Base-by-base conservation (phyloP, 1,284 basidiomycete genomes). In the Abortiporus biennis region DNA sequence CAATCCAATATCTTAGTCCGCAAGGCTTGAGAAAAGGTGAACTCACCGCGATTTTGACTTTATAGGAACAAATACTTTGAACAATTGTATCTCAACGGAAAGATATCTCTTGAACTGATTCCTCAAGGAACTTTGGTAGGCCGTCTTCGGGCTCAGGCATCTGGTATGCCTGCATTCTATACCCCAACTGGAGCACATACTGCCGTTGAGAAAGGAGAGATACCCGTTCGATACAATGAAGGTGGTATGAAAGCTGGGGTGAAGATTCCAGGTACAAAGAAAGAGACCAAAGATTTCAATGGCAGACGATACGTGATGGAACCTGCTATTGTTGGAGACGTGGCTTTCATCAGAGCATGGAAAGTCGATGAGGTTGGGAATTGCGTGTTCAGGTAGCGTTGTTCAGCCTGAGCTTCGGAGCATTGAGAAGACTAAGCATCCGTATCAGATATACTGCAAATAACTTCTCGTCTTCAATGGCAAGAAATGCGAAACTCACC, bases 111-210 rank as follows among this genome's bases (percentile, higher is more conserved):
- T 31, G 92, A 96, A 59, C 80, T 96, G 24, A 87, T 86, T 35
- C 92, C 92, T 2, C 92, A 96, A 66, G 92, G 81, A 5, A 94
- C 92, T 9, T 80, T 99, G 22, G 86, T 88, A 15, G 95, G 96
- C 60, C 83, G 93, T 48, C 74, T 96, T 47, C 81, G 94, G 24
- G 87, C 94, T 3, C 92, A 92, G 45, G 94, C 89, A 2, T 90
- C 92, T 17, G 95, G 95, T 44, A 94, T 96, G 53, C 95, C 95
- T 4, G 94, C 91, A 8, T 94, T 99, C 71, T 99, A 77, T 67
- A 98, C 93, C 3, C 90, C 93, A 3, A 96, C 93, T 2, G 95
- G 94, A 34, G 88, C 87, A n/a, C 78, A 76, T 13, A 93, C 90
- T n/a, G 84, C 86, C 4, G 78, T 92, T 11, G 89, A 93, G 66